These are phyloP conservation scores for Aureobasidium pullulans DNA, from an alignment of 2,329 filamentous ascomycete genomes.

Conservation along the genomic window DNA sequence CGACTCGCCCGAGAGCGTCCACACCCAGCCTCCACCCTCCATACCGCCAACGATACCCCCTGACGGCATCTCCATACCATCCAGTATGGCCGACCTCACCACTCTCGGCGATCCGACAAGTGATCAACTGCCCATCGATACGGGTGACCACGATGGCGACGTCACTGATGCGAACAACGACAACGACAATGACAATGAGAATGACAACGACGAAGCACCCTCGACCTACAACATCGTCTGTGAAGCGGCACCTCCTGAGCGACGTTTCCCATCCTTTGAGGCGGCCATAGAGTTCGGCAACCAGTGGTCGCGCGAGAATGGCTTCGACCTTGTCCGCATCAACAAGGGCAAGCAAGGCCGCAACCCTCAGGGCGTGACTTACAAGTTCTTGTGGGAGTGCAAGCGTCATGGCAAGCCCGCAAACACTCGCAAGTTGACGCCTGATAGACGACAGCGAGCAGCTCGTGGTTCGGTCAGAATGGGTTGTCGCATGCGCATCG, in stretches of 20 bases:
- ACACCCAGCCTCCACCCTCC: background rate
- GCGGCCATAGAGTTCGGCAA: conserved; percentile 11
- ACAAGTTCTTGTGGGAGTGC: conserved; percentile 14
- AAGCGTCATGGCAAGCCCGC: conserved; percentile 12
- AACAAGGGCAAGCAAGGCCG: conserved; percentile 13
- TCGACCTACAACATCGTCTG: conserved; percentile 2
- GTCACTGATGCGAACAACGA: background rate
- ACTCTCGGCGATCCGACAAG: background rate
- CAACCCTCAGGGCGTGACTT: conserved; percentile 10
- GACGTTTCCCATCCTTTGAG: conserved; percentile 6
- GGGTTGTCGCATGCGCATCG: conserved; percentile 10
- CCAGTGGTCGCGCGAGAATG: conserved; percentile 8
- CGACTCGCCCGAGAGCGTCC: background rate
- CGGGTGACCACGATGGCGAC: background rate
- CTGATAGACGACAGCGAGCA: background rate
- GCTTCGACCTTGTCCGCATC: conserved; percentile 12
- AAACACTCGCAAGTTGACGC: conserved; percentile 8
- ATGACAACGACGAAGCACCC: background rate
- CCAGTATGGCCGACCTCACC: conserved; percentile 5
- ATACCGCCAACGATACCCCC: no score
- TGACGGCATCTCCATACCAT: background rate
- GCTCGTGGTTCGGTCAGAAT: conserved; percentile 1
- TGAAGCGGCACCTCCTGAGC: conserved; percentile 4
- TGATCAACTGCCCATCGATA: background rate
- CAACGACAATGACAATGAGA: background rate